Evolutionary conservation across 805 yeast species (phyloP), one percentile per base, ranked within the genome.

Genomic region (Barnettozyma wickerhamii): DNA sequence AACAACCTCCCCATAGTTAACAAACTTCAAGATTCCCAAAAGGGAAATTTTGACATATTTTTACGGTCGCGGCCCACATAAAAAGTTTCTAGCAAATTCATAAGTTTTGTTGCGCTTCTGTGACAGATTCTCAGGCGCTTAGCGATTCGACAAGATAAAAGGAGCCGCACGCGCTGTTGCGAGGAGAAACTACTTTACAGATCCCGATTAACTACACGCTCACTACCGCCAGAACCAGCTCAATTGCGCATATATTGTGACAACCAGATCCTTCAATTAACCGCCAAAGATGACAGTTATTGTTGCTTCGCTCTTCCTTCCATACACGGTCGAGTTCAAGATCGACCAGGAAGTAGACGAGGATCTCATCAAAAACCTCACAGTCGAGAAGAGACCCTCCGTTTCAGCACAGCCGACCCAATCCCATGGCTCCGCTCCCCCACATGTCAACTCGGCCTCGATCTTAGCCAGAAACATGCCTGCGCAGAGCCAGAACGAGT

Each of bases 241-340:
- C n/a, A n/a, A n/a, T n/a, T n/a, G n/a, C n/a, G n/a, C n/a, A n/a
- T n/a, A n/a, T n/a, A n/a, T n/a, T n/a, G n/a, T n/a, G n/a, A n/a
- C n/a, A n/a, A n/a, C n/a, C n/a, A n/a, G n/a, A n/a, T n/a, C n/a
- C 10, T 21, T 36, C 45, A 30, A 19, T 35, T 19, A 7, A 14
- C 28, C 27, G 15, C 26, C 5, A 36, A 19, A 30, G n/a, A 83
- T 83, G 90, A 77, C 87, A 9, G 66, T 82, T 19, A 75, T 81
- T 32, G 75, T 84, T 20, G 89, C 84, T 13, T 79, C 91, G 13
- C 64, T 84, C 77, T 82, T 83, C 51, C 65, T 84, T 35, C 93
- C 93, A 2, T 79, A 79, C 53, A 80, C 88, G 4, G 88, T 83
- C n/a, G 85, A 82, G 48, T 66, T 68, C 49, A 65, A 66, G 47